Conservation (phyloP, 305 asterid species). For the Fraxinus sp. region DNA sequence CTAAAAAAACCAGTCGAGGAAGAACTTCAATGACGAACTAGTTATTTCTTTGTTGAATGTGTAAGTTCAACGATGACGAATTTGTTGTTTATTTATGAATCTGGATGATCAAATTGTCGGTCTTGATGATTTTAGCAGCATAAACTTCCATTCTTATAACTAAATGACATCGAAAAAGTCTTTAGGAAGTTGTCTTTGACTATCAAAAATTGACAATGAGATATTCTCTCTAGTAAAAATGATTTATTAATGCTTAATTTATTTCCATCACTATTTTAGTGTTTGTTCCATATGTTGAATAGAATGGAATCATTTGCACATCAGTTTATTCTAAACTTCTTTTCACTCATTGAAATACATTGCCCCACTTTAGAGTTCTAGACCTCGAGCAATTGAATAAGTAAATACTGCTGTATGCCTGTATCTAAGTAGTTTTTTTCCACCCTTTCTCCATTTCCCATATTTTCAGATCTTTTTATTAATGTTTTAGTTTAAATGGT, state of each 20-base stretch:
- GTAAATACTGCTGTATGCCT: not conserved
- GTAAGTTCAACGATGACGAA: not conserved
- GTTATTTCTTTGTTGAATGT: not conserved
- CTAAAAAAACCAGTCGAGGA: not conserved
- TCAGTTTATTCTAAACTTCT: not conserved
- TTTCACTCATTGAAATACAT: not conserved
- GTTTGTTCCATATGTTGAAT: not conserved
- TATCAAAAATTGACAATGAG: not conserved
- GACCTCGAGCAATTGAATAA: not conserved
- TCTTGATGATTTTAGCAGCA: not conserved
- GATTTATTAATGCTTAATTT: not conserved
- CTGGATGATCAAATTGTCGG: not conserved
- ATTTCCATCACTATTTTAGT: not conserved
- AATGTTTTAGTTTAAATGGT: conserved; percentile 11
- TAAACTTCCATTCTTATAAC: not conserved
- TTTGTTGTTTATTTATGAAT: not conserved
- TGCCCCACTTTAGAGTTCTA: not conserved
- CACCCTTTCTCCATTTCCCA: not conserved
- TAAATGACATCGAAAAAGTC: not conserved
- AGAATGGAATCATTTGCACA: not conserved
- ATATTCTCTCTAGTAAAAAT: not conserved
- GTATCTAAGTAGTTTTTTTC: not conserved
- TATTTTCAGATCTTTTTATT: not conserved
- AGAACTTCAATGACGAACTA: not conserved
- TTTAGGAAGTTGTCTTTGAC: not conserved